Base-by-base conservation (phyloP, 805 yeast species). In the Zygoascus tannicola region DNA sequence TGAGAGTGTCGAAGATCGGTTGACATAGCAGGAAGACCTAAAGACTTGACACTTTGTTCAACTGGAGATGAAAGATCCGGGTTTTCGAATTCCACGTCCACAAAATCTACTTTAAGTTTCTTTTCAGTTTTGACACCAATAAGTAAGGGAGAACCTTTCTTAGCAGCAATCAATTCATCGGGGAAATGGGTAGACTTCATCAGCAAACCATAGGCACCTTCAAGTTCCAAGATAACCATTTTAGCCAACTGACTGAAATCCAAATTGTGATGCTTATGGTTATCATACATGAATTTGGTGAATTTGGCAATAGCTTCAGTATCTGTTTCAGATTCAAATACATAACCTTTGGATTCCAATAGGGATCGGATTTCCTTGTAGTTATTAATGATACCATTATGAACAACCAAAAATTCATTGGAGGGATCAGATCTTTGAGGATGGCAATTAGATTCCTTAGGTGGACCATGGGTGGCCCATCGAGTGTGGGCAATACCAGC, bases 401-500 rank as follows among this genome's bases (percentile, higher is more conserved):
- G 99, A 42, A 92, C 97, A 51, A 92, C 80, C 36, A 85, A 78
- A 57, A 92, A 92, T 64, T 88, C 95, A 55, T 82, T 81, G 38
- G 66, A 65, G 7, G 76, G 74, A 63, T 86, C 98, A 1, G 96
- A 85, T 52, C 90, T 72, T 62, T 90, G 97, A 40, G 99, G 99
- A 64, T 92, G 99, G 63, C 97, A 92, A 71, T 92, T 92, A 49
- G 65, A 56, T 50, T 74, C 77, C 53, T 77, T 78, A 46, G 97
- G 97, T 57, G 80, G 85, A 66, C 99, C 99, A 65, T 92, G 99
- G 32, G 99, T 92, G 41, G 99, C 99, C 99, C 99, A 92, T 72
- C 99, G 84, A 12, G 99, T 92, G 68, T 92, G 99, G 20, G 98
- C 97, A 63, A 92, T 92, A 61, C 95, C 98, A 48, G 80, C 87